Base-by-base conservation (phyloP, 306 rosid species). In the Adenanthera pavonina region DNA sequence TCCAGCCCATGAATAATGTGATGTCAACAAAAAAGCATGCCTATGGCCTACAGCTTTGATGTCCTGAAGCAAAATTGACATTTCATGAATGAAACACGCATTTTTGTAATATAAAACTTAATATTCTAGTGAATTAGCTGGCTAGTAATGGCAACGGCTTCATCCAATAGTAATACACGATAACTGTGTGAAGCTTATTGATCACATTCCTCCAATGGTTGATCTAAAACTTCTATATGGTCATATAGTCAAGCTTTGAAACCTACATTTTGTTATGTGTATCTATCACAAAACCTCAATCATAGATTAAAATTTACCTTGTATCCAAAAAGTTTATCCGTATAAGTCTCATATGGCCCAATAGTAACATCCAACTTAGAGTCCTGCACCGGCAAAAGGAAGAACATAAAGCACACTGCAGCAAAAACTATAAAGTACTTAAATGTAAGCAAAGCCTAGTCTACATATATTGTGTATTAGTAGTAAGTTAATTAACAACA, bases 271-370 rank as follows among this genome's bases (percentile, higher is more conserved):
- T 25, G 30, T 25, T 25, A 25, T 67, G 74, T 74, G 43, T 41
- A 77, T 11, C 74, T 70, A 41, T 76, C 36, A 20, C 66, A 59
- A 3, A 81, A 53, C 47, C 51, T 75, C 59, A 54, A 49, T 38
- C 52, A 44, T 20, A 41, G 78, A 19, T 36, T 68, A 69, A 81
- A 14, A 72, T 67, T 74, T 80, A 95, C 99, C 97, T 95, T 95
- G 81, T 93, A 95, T 68, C 99, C 99, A 88, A 91, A 95, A 66
- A 90, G 75, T 78, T 92, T 72, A 82, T 95, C 99, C 82, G 92
- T 95, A 41, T 95, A 95, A 81, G 97, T 95, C 86, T 93, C 99
- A 34, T 93, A 95, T 40, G 99, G 98, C 76, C 99, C 99, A 81
- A 95, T 95, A 43, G 97, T 95, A 52, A 91, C 81, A 84, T 95